A percentile compares a stretch with the other conserved stretches of the same genome.
Conservation (phyloP, 2,329 filamentous ascomycete species). For the Curvularia eragrostidis region DNA sequence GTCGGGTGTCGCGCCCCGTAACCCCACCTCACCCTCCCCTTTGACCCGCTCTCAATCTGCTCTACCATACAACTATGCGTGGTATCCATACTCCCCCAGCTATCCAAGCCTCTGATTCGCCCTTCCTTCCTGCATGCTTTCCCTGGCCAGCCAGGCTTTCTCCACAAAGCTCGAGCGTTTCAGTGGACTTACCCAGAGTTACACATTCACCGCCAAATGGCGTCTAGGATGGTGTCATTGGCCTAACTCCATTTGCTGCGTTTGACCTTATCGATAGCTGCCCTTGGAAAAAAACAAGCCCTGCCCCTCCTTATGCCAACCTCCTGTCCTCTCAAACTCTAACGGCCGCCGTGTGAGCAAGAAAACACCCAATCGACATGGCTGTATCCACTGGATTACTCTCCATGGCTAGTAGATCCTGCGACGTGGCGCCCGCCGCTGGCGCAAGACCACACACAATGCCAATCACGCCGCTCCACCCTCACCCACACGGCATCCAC, state of each 20-base stretch:
- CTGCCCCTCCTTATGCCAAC: slow-evolving; percentile 15
- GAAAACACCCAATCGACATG: slow-evolving; percentile 12
- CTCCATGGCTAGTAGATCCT: slow-evolving; percentile 18
- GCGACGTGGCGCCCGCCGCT: slow-evolving; percentile 23
- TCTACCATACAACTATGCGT: slow-evolving; percentile 4
- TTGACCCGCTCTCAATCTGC: slow-evolving; percentile 8
- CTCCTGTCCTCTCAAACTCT: slow-evolving; percentile 17
- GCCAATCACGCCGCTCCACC: slow-evolving; percentile 8
- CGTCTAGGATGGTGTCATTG: slow-evolving; percentile 5
- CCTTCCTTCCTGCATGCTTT: slow-evolving; percentile 11
- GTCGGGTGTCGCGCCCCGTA: too few relatives aligned
- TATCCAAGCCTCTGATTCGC: slow-evolving; percentile 9
- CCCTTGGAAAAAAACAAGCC: slow-evolving; percentile 10
- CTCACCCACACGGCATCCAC: slow-evolving; percentile 2
- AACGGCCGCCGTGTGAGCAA: slow-evolving; percentile 15
- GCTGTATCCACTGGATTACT: slow-evolving; percentile 3
- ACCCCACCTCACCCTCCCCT: too few relatives aligned
- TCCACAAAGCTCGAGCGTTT: slow-evolving; percentile 27
- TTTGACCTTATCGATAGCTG: slow-evolving; percentile 21
- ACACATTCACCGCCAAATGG: slow-evolving; percentile 26
- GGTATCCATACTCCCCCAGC: neutral
- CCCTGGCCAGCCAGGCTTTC: slow-evolving; percentile 16
- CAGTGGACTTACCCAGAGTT: slow-evolving; percentile 19
- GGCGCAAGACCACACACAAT: slow-evolving; percentile 13
- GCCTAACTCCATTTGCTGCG: neutral